Conservation (phyloP, 345 rosid species). For the Gossypium ekmanianum region DNA sequence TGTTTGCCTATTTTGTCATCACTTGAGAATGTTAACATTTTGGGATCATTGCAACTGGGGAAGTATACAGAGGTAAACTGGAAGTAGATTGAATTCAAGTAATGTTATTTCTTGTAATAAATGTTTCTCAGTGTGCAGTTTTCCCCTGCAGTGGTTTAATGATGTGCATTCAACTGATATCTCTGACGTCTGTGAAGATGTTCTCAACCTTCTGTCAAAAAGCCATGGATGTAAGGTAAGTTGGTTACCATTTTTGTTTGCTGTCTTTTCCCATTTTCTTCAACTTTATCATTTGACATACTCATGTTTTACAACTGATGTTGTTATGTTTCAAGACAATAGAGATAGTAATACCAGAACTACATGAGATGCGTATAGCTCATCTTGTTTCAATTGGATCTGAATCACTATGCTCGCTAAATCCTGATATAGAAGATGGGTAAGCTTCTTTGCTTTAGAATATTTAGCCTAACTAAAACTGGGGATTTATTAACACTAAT, state of each 20-base stretch:
- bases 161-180: constrained; percentile 74
- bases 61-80: constrained; percentile 59
- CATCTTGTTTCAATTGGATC: constrained; percentile 77
- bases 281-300: background rate
- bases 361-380: constrained; percentile 75
- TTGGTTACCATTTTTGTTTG: constrained; percentile 5
- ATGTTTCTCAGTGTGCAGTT: constrained; percentile 7
- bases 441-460: constrained; percentile 27
- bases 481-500: background rate
- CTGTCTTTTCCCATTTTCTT: background rate
- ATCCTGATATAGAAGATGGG: constrained; percentile 68
- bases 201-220: constrained; percentile 51
- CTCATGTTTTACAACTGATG: background rate
- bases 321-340: constrained; percentile 39
- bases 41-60: constrained; percentile 69
- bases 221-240: constrained; percentile 75
- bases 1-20: constrained; percentile 66
- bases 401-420: constrained; percentile 34
- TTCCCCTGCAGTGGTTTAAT: constrained; percentile 71
- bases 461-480: constrained; percentile 11
- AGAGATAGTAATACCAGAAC: constrained; percentile 81
- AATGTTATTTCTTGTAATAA: background rate
- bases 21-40: constrained; percentile 30
- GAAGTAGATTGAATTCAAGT: constrained; percentile 8
- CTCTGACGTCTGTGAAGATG: constrained; percentile 71